Evolutionary conservation across 257 asterid genomes (phyloP).

Genomic region (Linderniella brevidens): DNA sequence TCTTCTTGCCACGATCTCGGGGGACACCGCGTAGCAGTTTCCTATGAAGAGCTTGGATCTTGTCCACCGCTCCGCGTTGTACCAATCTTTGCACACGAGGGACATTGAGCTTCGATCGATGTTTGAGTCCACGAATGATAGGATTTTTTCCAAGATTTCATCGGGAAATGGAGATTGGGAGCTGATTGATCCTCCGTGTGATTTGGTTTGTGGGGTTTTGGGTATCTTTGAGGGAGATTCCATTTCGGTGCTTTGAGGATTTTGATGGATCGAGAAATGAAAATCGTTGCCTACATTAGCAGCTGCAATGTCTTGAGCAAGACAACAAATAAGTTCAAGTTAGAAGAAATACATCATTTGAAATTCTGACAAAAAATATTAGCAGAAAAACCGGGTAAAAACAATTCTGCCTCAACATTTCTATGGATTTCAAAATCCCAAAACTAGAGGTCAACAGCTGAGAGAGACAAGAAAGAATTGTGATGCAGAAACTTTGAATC

Average conservation of each 20-base stretch:
- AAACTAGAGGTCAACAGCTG: too few species aligned
- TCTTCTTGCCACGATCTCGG: conserved; percentile 43
- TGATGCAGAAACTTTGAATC: too few species aligned
- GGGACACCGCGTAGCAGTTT: conserved; percentile 54
- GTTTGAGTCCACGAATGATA: conserved; percentile 31
- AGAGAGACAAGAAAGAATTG: too few species aligned
- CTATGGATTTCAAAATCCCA: too few species aligned
- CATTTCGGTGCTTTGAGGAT: conserved; percentile 14
- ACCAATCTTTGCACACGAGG: conserved; percentile 49
- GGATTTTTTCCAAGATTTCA: conserved; percentile 41
- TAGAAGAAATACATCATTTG: too few species aligned
- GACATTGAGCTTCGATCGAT: conserved; percentile 45
- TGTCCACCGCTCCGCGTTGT: conserved; percentile 47
- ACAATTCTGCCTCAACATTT: too few species aligned
- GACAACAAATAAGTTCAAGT: too few species aligned
- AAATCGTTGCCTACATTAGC: too few species aligned
- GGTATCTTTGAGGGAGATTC: conserved; percentile 20
- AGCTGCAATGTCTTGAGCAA: conserved; percentile 2
- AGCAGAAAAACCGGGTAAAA: too few species aligned
- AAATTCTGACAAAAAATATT: too few species aligned
- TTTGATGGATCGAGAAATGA: not conserved
- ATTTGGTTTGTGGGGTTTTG: conserved; percentile 10
- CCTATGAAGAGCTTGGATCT: conserved; percentile 41
- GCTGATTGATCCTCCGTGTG: not conserved
- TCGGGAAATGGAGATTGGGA: conserved; percentile 29